Evolutionary conservation across 1,284 basidiomycete genomes (phyloP), one percentile per base, ranked within the genome.

Genomic region (Heterobasidion parviporum): DNA sequence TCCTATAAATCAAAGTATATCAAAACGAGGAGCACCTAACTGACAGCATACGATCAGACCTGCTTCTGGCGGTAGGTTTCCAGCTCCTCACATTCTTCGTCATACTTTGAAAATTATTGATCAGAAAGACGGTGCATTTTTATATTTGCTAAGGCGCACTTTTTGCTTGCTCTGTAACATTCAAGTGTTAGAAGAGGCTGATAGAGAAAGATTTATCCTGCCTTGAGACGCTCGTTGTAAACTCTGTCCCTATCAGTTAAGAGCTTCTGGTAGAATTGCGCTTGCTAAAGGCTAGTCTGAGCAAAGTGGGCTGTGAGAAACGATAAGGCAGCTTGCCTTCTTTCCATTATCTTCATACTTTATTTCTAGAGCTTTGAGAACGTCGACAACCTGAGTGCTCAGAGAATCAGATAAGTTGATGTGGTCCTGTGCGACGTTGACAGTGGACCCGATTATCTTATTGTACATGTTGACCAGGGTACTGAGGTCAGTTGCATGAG

Each of bases 41-140:
- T 16, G 16, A n/a, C 4, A 16, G 12, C n/a, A 16, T 48, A 7
- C 12, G 8, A 55, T 53, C 32, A 54, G 56, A 45, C 89, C 79
- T 91, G 88, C 69, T 90, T 91, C 72, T 87, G 84, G 48, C 86
- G 82, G 62, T 81, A 79, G 20, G 75, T 69, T 64, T 87, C 87
- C 14, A 88, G 79, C 65, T 89, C 87, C 16, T 65, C 64, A 65
- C 89, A 92, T 62, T 88, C 83, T 44, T 84, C 84, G 60, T 91
- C 86, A 63, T 92, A 92, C 87, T 91, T 58, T 20, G 49, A 34
- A 7, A 50, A 26, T 50, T 48, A 34, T 15, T 46, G 49, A 57
- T 61, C 38, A 56, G 35, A 51, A 54, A 60, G 43, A 8, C 56
- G 26, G 52, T 33, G 43, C 53, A 51, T 20, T 38, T 45, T 41